Conservation (phyloP, 352 stramenopile genomes). For the Halophytophthora polymorphica region DNA sequence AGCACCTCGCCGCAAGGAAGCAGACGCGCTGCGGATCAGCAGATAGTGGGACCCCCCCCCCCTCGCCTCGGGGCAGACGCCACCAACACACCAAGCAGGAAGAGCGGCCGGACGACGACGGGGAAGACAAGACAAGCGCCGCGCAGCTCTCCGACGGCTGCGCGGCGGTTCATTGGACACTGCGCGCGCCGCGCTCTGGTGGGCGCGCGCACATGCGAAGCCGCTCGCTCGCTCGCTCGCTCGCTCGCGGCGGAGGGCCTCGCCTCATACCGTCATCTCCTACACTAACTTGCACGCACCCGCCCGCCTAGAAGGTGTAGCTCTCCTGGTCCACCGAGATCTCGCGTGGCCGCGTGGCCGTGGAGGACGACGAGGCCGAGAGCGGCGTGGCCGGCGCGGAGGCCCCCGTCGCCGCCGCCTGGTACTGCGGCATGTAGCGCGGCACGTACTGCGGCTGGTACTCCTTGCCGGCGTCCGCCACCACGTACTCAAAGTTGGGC, state of each 20-base stretch:
- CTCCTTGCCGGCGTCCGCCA: slow-evolving; percentile 26
- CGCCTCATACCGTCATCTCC: background rate
- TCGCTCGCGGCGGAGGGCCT: background rate
- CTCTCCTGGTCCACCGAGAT: slow-evolving; percentile 50
- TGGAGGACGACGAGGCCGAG: background rate
- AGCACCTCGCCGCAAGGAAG: no score
- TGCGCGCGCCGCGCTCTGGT: no score
- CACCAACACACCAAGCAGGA: no score
- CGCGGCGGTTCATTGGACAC: no score
- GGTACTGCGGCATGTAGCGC: slow-evolving; percentile 33
- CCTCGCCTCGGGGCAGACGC: no score
- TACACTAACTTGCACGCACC: background rate
- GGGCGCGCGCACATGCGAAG: no score
- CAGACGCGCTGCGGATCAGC: no score
- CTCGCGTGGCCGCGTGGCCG: background rate
- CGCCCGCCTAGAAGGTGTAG: slow-evolving; percentile 45
- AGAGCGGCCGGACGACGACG: no score
- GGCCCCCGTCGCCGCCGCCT: slow-evolving; percentile 8
- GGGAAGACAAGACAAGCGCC: no score
- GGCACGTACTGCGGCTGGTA: slow-evolving; percentile 30
- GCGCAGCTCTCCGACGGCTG: no score
- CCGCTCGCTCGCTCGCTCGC: no score
- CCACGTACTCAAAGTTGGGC: slow-evolving; percentile 29
- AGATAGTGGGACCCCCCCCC: no score
- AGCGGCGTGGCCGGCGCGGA: background rate